Conservation (phyloP, 164 flowering plant species). For the Aristolochia californica region DNA sequence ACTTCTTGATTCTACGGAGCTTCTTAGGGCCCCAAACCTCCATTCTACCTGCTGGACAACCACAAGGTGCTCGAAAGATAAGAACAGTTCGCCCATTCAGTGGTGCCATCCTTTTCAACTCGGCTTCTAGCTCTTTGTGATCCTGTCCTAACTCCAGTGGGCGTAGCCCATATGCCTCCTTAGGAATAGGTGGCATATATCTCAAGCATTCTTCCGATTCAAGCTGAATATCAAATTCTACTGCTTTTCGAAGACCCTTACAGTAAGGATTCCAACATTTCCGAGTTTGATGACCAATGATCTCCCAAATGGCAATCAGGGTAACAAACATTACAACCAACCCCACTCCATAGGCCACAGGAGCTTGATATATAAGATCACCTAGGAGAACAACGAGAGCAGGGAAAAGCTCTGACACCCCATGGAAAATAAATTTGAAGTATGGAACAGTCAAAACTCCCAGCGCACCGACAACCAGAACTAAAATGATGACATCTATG, state of each 20-base stretch:
- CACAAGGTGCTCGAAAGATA: slow-evolving; percentile 47
- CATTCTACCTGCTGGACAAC: slow-evolving; percentile 49
- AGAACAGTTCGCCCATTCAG: slow-evolving; percentile 53
- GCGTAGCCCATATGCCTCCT: slow-evolving; percentile 15
- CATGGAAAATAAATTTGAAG: slow-evolving; percentile 27
- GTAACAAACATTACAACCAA: slow-evolving; percentile 16
- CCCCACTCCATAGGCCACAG: slow-evolving; percentile 24
- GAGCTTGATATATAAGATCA: slow-evolving; percentile 23
- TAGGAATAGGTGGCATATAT: slow-evolving; percentile 23
- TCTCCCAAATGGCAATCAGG: slow-evolving; percentile 27
- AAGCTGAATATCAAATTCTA: slow-evolving; percentile 54
- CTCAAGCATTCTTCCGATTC: slow-evolving; percentile 53
- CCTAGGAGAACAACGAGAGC: slow-evolving; percentile 9
- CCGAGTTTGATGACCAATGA: slow-evolving; percentile 23
- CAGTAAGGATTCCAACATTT: slow-evolving; percentile 47
- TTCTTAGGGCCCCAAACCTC: slow-evolving; percentile 57
- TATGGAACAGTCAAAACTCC: slow-evolving; percentile 27
- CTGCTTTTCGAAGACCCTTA: slow-evolving; percentile 46
- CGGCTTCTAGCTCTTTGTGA: slow-evolving; percentile 47
- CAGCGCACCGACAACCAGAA: slow-evolving; percentile 27
- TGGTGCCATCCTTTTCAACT: slow-evolving; percentile 54
- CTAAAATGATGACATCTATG: slow-evolving; percentile 25
- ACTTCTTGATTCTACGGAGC: slow-evolving; percentile 42
- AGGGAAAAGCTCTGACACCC: slow-evolving; percentile 24
- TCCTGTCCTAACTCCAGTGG: slow-evolving; percentile 39